Evolutionary conservation across 345 rosid species (phyloP).

Genomic region (Heritiera fomes): DNA sequence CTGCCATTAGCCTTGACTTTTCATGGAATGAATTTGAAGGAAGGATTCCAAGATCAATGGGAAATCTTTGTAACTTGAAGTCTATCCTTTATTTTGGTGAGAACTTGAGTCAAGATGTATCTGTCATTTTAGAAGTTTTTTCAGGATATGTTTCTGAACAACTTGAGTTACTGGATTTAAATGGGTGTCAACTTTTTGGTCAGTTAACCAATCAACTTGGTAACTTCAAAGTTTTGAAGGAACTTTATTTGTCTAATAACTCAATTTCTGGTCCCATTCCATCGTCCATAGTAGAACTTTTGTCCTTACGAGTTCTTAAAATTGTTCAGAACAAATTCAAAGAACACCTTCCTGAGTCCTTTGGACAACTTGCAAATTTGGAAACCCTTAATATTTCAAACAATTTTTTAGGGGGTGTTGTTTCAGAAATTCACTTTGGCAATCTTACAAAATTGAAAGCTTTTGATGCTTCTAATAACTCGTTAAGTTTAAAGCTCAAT

Average conservation of each 20-base stretch:
- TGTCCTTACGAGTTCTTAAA: constrained; percentile 3
- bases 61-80: background rate
- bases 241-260: background rate
- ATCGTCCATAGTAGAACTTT: background rate
- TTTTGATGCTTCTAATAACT: background rate
- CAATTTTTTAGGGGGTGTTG: background rate
- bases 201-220: background rate
- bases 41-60: background rate
- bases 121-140: background rate
- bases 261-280: background rate
- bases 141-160: background rate
- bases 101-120: constrained; percentile 6
- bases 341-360: background rate
- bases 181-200: background rate
- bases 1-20: too few species aligned
- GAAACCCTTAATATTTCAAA: background rate
- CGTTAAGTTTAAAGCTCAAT: background rate
- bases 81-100: background rate
- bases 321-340: background rate
- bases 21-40: constrained; percentile 1
- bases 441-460: background rate
- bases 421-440: background rate
- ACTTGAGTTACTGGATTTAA: background rate
- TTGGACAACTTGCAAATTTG: background rate
- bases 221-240: background rate